phyloP scores from a whole-genome alignment of 2,329 filamentous ascomycete species.

The Hymenoscyphus fructigenus region DNA sequence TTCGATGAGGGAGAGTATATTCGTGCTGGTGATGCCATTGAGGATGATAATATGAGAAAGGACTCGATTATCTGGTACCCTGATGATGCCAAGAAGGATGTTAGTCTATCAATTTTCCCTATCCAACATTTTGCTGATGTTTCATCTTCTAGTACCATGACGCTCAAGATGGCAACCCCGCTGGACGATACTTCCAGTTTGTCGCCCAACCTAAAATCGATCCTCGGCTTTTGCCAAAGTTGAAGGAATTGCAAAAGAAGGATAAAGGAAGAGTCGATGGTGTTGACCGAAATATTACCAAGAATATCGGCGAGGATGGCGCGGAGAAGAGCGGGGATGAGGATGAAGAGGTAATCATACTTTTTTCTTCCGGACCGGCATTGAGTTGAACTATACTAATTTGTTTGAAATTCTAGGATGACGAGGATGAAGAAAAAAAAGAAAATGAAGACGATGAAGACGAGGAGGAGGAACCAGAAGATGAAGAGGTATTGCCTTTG shows the following conservation, averaged over 20 bases:
- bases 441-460: neutral
- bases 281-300: neutral
- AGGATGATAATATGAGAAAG: constrained; percentile 3
- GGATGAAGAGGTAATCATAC: neutral
- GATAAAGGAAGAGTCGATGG: constrained; percentile 4
- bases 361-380: neutral
- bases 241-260: neutral
- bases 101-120: neutral
- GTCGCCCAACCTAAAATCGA: neutral
- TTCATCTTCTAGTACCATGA: neutral
- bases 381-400: neutral
- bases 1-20: constrained; percentile 5
- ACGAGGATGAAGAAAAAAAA: neutral
- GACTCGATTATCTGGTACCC: constrained; percentile 4
- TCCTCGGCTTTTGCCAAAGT: neutral
- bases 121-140: neutral
- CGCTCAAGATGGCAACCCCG: neutral
- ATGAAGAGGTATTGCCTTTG: neutral
- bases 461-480: neutral
- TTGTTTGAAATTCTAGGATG: neutral
- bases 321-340: neutral
- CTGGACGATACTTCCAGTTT: neutral
- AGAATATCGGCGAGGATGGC: neutral
- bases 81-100: constrained; percentile 5
- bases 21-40: neutral